Percentiles rank a stretch among this genome's conserved stretches.
Conservation (phyloP, 225 moss, liverwort and hornwort species). For the Lunularia cruciata region DNA sequence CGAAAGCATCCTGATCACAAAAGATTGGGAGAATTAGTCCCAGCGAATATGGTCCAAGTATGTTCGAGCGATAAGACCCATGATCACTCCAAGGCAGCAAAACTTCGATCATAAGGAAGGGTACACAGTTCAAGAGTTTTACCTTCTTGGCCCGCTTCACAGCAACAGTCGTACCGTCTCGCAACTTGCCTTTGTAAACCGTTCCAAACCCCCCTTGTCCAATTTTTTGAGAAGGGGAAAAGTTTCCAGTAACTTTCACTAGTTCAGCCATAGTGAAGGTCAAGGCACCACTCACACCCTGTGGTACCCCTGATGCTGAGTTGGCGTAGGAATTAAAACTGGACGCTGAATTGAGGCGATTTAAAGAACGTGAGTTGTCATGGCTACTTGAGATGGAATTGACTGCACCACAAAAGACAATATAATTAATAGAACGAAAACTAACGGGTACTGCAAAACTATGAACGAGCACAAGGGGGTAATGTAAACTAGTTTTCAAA, state of each 20-base stretch:
- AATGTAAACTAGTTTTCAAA: no score
- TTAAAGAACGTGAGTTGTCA: slow-evolving; percentile 31
- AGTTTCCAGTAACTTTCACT: slow-evolving; percentile 76
- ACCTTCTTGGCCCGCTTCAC: slow-evolving; percentile 99
- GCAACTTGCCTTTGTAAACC: slow-evolving; percentile 86
- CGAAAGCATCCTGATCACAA: slow-evolving; percentile 66
- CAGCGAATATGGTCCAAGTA: slow-evolving; percentile 25
- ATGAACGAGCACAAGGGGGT: no score
- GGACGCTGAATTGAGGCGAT: slow-evolving; percentile 8
- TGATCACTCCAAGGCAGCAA: not conserved
- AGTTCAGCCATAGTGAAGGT: slow-evolving; percentile 81
- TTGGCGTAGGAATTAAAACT: slow-evolving; percentile 26
- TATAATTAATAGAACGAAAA: not conserved
- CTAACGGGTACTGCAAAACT: no score
- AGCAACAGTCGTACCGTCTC: slow-evolving; percentile 74
- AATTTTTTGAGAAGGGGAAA: slow-evolving; percentile 89
- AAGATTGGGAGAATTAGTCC: no score
- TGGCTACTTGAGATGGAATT: slow-evolving; percentile 33
- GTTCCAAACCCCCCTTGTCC: slow-evolving; percentile 93
- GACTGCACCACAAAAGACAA: slow-evolving; percentile 22
- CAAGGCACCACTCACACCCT: slow-evolving; percentile 45
- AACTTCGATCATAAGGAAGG: not conserved
- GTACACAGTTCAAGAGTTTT: slow-evolving; percentile 8
- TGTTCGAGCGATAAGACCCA: slow-evolving; percentile 14
- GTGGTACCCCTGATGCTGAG: not conserved